Percentiles rank a stretch among this genome's conserved stretches.
phyloP scores from a whole-genome alignment of 1,284 basidiomycete genomes.

The Neolentinus lepideus region DNA sequence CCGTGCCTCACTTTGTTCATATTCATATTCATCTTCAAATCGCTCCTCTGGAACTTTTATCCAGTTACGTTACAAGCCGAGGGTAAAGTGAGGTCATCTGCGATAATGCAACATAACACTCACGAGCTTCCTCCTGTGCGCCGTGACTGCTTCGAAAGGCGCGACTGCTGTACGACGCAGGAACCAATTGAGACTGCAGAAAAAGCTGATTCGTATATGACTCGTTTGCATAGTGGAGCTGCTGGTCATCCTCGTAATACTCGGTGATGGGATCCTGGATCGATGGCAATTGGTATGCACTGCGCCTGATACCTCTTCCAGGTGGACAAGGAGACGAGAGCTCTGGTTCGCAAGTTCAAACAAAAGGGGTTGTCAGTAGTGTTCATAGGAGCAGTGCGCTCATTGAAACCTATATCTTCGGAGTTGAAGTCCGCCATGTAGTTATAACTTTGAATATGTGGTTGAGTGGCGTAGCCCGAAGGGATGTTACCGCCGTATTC shows the following conservation, averaged over 20 bases:
- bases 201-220: too few relatives aligned
- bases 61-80: too few relatives aligned
- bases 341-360: slow-evolving; percentile 14
- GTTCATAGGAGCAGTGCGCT: slow-evolving; percentile 23
- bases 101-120: too few relatives aligned
- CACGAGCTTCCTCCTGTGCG: too few relatives aligned
- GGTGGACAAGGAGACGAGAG: slow-evolving; percentile 35
- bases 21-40: too few relatives aligned
- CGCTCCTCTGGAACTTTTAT: too few relatives aligned
- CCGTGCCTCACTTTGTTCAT: too few relatives aligned
- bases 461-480: background rate
- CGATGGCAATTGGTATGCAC: background rate
- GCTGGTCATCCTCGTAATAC: background rate
- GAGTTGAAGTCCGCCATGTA: slow-evolving; percentile 5
- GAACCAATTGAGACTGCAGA: too few relatives aligned
- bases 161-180: too few relatives aligned
- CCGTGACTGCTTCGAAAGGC: too few relatives aligned
- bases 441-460: slow-evolving; percentile 6
- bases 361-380: too few relatives aligned
- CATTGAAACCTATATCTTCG: slow-evolving; percentile 41
- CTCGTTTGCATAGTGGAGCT: background rate
- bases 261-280: background rate
- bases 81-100: too few relatives aligned
- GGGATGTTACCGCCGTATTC: slow-evolving; percentile 8
- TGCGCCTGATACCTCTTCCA: background rate